Conservation (phyloP, 139 green algal species). For the Ettlia oleoabundans region DNA sequence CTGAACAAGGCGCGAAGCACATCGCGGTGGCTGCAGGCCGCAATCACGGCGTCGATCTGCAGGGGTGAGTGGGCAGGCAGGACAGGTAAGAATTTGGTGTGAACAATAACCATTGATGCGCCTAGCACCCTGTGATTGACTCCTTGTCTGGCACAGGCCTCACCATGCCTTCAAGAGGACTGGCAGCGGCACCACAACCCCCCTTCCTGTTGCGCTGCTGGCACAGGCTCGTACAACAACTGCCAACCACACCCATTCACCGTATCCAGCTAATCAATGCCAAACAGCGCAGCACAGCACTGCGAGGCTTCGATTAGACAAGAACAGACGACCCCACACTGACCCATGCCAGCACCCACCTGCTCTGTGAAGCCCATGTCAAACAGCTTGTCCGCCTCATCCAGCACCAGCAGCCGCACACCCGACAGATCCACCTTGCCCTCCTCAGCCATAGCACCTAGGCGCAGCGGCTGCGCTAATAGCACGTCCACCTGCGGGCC, state of each 20-base stretch:
- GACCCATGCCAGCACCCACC: constrained; percentile 32
- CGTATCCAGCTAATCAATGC: too few relatives aligned
- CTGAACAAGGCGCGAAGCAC: constrained; percentile 80
- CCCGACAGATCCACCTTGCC: constrained; percentile 34
- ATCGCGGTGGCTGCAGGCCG: constrained; percentile 69
- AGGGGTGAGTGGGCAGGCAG: neutral
- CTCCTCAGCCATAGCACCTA: constrained; percentile 67
- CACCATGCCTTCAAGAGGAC: too few relatives aligned
- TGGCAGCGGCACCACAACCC: too few relatives aligned
- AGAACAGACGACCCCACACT: neutral
- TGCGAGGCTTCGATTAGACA: neutral
- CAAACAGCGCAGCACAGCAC: neutral
- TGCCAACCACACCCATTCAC: too few relatives aligned
- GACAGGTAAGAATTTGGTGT: neutral
- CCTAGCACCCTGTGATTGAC: too few relatives aligned
- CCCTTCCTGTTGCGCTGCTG: too few relatives aligned
- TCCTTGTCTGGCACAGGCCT: too few relatives aligned
- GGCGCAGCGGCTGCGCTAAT: constrained; percentile 86
- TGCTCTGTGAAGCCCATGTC: constrained; percentile 91
- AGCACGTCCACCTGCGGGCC: constrained; percentile 78
- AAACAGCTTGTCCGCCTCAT: constrained; percentile 98
- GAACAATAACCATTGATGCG: too few relatives aligned
- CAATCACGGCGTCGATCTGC: constrained; percentile 80
- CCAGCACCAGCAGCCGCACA: constrained; percentile 80
- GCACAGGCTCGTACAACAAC: too few relatives aligned